A percentile compares a stretch with the other conserved stretches of the same genome.
Evolutionary conservation across 169 alveolate genomes (phyloP).

Genomic region (Plasmodium berghei): DNA sequence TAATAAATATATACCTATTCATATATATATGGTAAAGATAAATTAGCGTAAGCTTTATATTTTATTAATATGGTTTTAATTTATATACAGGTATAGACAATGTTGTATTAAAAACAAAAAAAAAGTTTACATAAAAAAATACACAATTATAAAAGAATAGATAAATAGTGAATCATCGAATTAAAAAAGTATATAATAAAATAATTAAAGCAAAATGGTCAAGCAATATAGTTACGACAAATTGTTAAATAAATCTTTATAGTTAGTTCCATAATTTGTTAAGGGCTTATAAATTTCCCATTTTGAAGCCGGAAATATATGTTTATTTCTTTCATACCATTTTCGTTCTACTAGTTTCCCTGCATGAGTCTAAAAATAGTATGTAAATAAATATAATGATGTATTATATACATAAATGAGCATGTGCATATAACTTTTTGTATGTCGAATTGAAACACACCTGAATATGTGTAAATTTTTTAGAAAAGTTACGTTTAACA

Average conservation of each 20-base stretch:
- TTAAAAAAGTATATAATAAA: neutral
- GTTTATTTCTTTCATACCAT: conserved; percentile 80
- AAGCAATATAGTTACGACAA: conserved; percentile 5
- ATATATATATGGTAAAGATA: neutral
- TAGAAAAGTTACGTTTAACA: too few relatives aligned
- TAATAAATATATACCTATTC: neutral
- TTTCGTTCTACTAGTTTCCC: conserved; percentile 77
- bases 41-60: too few relatives aligned
- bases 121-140: conserved; percentile 5
- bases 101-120: conserved; percentile 36
- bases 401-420: too few relatives aligned
- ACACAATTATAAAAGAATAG: neutral
- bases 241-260: conserved; percentile 49
- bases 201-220: conserved; percentile 7
- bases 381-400: too few relatives aligned
- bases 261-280: conserved; percentile 47
- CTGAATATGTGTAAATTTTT: too few relatives aligned
- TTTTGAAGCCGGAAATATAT: conserved; percentile 77
- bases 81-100: conserved; percentile 28
- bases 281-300: conserved; percentile 79
- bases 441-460: too few relatives aligned
- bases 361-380: conserved; percentile 59
- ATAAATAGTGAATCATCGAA: neutral
- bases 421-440: too few relatives aligned
- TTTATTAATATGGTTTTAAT: neutral